A percentile compares a stretch with the other conserved stretches of the same genome.
Conservation (phyloP, 345 rosid genomes). For the Camelina laxa region DNA sequence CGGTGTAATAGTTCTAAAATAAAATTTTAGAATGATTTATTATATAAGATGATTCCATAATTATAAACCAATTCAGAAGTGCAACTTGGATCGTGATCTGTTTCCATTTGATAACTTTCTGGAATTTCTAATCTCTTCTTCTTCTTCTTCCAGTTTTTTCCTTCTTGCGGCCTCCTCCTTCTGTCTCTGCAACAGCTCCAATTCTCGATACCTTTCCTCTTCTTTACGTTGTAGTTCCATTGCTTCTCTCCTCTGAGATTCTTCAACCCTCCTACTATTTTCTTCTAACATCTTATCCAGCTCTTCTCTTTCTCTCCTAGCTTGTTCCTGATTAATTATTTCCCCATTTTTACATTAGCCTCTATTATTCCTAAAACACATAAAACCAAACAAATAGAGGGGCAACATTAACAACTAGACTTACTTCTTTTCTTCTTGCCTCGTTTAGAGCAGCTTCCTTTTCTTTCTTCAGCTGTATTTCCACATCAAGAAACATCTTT, state of each 20-base stretch:
- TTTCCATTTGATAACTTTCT: slow-evolving; percentile 48
- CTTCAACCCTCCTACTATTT: slow-evolving; percentile 83
- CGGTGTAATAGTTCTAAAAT: no score
- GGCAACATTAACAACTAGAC: slow-evolving; percentile 25
- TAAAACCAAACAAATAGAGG: not conserved
- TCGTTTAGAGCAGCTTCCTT: slow-evolving; percentile 74
- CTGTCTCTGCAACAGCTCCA: slow-evolving; percentile 77
- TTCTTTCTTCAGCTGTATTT: slow-evolving; percentile 61
- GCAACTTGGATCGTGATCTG: slow-evolving; percentile 56
- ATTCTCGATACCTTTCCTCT: slow-evolving; percentile 77
- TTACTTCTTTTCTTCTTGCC: slow-evolving; percentile 75
- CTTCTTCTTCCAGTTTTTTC: slow-evolving; percentile 77
- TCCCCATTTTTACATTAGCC: slow-evolving; percentile 5
- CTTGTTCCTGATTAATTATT: slow-evolving; percentile 65
- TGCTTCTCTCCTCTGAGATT: slow-evolving; percentile 83
- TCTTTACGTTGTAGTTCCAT: slow-evolving; percentile 78
- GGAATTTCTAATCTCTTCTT: slow-evolving; percentile 56
- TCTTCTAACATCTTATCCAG: slow-evolving; percentile 89
- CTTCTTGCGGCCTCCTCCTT: slow-evolving; percentile 80
- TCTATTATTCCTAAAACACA: not conserved
- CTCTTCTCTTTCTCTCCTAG: slow-evolving; percentile 81
- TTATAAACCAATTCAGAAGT: slow-evolving; percentile 52
- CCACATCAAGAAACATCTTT: slow-evolving; percentile 69
- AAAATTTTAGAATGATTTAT: no score
- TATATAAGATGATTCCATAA: not conserved